phyloP scores from a whole-genome alignment of 805 yeast species.

The Jamesozyma piceae region DNA sequence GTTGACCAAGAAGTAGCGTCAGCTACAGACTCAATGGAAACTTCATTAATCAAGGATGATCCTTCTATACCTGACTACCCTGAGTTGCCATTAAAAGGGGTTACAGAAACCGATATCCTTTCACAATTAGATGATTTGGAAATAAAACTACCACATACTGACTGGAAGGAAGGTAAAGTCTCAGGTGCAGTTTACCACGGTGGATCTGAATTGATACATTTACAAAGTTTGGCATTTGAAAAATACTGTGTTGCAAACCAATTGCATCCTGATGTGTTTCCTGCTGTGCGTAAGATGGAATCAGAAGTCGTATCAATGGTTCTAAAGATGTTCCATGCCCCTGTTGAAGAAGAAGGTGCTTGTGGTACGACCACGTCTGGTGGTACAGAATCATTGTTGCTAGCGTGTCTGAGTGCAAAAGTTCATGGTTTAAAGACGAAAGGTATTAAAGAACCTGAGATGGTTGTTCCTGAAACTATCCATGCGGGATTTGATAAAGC shows the following conservation, averaged over 20 bases:
- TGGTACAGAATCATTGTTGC: slow-evolving; percentile 85
- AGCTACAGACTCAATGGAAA: slow-evolving; percentile 43
- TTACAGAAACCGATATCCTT: slow-evolving; percentile 39
- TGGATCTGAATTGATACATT: slow-evolving; percentile 60
- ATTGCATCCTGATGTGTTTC: slow-evolving; percentile 93
- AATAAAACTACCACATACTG: slow-evolving; percentile 46
- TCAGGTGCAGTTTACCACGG: slow-evolving; percentile 98
- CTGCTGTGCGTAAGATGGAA: slow-evolving; percentile 94
- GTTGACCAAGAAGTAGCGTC: slow-evolving; percentile 52
- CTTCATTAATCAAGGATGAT: slow-evolving; percentile 48
- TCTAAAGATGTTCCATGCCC: slow-evolving; percentile 70
- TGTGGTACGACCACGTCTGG: slow-evolving; percentile 87
- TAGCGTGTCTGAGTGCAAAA: slow-evolving; percentile 84
- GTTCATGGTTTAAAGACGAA: slow-evolving; percentile 52
- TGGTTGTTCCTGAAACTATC: slow-evolving; percentile 78
- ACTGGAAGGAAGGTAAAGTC: slow-evolving; percentile 78
- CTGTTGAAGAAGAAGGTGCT: slow-evolving; percentile 41
- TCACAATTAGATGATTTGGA: slow-evolving; percentile 43
- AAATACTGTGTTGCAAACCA: slow-evolving; percentile 84
- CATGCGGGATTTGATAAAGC: slow-evolving; percentile 97
- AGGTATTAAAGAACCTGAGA: slow-evolving; percentile 68
- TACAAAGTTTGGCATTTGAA: slow-evolving; percentile 71
- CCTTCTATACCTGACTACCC: slow-evolving; percentile 36
- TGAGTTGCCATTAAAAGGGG: slow-evolving; percentile 51
- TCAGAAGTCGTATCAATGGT: slow-evolving; percentile 92